Conservation (phyloP, 345 rosid species). For the Acer yangbiense region DNA sequence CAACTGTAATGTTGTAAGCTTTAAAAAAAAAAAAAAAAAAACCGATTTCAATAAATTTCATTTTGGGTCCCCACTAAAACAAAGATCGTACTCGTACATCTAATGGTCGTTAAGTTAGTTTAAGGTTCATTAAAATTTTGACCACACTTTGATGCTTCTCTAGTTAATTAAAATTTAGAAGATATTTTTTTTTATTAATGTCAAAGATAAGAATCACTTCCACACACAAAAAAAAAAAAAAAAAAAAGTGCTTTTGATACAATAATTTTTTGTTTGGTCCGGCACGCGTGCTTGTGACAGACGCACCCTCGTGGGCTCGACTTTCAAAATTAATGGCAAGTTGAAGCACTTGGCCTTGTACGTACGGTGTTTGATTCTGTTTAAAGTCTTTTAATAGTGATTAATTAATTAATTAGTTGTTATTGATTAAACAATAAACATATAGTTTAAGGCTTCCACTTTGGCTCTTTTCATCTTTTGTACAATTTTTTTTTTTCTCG, state of each 20-base stretch:
- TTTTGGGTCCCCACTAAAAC: conserved; percentile 20
- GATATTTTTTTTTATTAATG: neutral
- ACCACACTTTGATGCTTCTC: conserved; percentile 10
- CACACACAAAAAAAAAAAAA: neutral
- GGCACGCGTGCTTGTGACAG: neutral
- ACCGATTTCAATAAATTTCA: neutral
- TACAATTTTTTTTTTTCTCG: neutral
- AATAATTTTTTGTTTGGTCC: neutral
- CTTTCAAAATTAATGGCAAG: neutral
- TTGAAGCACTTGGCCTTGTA: too few relatives aligned
- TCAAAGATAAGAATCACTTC: conserved; percentile 1
- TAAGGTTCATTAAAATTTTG: neutral
- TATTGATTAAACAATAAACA: neutral
- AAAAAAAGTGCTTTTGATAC: neutral
- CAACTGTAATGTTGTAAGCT: neutral
- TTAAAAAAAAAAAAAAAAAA: neutral
- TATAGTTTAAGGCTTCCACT: neutral
- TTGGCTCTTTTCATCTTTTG: neutral
- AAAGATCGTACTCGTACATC: neutral
- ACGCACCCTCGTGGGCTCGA: conserved; percentile 14
- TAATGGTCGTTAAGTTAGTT: conserved; percentile 35
- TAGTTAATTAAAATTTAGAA: neutral
- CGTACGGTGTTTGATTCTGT: too few relatives aligned
- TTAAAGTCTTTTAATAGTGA: neutral
- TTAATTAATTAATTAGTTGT: conserved; percentile 3